phyloP scores from a whole-genome alignment of 1,139 yeast genomes.

The Nematodospora anomalae region DNA sequence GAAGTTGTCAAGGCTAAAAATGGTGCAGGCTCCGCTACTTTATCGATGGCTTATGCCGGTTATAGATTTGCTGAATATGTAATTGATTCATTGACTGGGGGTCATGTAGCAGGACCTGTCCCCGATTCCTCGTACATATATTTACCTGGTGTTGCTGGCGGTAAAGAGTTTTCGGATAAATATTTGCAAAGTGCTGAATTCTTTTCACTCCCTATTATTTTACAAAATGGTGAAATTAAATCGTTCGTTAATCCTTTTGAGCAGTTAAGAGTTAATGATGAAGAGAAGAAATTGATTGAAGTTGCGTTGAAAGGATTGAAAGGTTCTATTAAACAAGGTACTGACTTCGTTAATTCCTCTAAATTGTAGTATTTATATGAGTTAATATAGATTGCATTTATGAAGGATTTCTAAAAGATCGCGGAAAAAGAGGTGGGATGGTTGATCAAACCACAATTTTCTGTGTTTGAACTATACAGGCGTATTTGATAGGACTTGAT shows the following conservation, averaged over 20 bases:
- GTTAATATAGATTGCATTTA: no score
- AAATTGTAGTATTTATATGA: slow-evolving; percentile 36
- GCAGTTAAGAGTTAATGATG: slow-evolving; percentile 32
- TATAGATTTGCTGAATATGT: slow-evolving; percentile 61
- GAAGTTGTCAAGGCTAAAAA: slow-evolving; percentile 77
- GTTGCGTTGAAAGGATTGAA: slow-evolving; percentile 56
- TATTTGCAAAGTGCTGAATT: slow-evolving; percentile 47
- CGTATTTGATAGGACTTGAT: no score
- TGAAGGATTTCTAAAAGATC: no score
- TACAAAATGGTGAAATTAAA: slow-evolving; percentile 50
- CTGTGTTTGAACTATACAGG: no score
- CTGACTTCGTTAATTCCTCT: slow-evolving; percentile 50
- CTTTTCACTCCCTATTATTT: slow-evolving; percentile 61
- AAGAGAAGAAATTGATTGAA: slow-evolving; percentile 49
- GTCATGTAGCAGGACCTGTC: slow-evolving; percentile 17
- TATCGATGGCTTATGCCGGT: slow-evolving; percentile 79
- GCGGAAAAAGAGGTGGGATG: no score
- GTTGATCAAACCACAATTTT: no score
- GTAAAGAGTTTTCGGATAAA: slow-evolving; percentile 42
- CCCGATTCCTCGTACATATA: slow-evolving; percentile 63
- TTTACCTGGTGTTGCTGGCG: slow-evolving; percentile 56
- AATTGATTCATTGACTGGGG: slow-evolving; percentile 42
- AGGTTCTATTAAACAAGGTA: slow-evolving; percentile 61
- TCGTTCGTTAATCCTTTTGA: slow-evolving; percentile 48
- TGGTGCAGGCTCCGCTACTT: slow-evolving; percentile 77